Base-by-base conservation (phyloP, 441 rosid species). In the Hypseocharis bilobata region DNA sequence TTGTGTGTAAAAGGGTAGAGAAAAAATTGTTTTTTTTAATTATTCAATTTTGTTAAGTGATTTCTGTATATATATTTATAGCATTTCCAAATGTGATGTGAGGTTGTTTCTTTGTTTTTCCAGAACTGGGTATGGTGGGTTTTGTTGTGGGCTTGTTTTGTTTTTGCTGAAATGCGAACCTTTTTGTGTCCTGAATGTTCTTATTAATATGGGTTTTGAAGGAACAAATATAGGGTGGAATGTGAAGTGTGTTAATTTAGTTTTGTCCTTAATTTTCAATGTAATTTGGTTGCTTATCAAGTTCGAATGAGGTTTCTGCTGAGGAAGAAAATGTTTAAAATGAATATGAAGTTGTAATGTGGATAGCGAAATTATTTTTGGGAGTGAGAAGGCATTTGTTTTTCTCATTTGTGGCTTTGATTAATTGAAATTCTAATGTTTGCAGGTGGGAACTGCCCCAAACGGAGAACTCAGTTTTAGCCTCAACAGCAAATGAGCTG, bases 401-500 rank as follows among this genome's bases (percentile, higher is more conserved):
- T 64, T 8, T 16, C 60, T 23, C 11, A 30, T 66, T 60, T 55
- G 51, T 30, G 16, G 22, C 23, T 62, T 23, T 70, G 47, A 16
- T 40, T 26, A 25, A 51, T 62, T 40, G 3, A 5, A 3, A 44
- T 38, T 28, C n/a, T n/a, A n/a, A n/a, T n/a, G 10, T 38, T 70
- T 72, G 78, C 76, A 92, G 98, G 77, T 92, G 98, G 98, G 79
- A 76, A 25, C 57, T 88, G 73, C 94, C 96, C 23, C 72, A 49
- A n/a, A 70, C 70, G 27, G 92, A 80, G 67, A 74, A 75, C 65
- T 65, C 81, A 7, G 70, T 76, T 60, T 60, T 30, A 60, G 96
- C 96, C 20, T 88, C 96, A 25, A 89, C 98, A 22, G 96, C 96
- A 54, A 89, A 92, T 70, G 96, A 86, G 56, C 42, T 81, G 82